Evolutionary conservation across 805 yeast genomes (phyloP), one percentile per base, ranked within the genome.

Genomic region (Tetrapisispora pingtungensis): DNA sequence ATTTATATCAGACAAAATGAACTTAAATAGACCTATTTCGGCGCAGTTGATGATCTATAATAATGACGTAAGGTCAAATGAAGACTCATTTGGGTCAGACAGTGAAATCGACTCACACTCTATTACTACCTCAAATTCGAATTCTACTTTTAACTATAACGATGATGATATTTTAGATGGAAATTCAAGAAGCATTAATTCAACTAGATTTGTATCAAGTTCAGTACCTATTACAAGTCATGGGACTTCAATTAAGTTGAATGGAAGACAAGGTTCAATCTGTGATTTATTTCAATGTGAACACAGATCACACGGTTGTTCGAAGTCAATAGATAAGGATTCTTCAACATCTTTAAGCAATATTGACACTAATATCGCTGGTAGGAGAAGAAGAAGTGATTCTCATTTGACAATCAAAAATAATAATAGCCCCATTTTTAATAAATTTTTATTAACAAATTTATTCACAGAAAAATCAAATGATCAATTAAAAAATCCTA

Each of bases 31-130:
- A 36, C 51, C 51, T 1, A 32, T 49, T 6, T 39, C 46, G 12
- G 51, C 49, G 10, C 51, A 49, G 17, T 26, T 49, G 8, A 41
- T 43, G 18, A 43, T 46, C 7, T 43, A 43, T 24, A 46, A 46
- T 30, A n/a, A 20, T 7, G 26, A 41, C 15, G 12, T 19, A 12
- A 32, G 24, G 10, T 19, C 24, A 13, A 26, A 20, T 17, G 36
- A 20, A 3, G 18, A 24, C 14, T 7, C 20, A 5, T 4, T 36
- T 14, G 39, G n/a, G n/a, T 36, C 30, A 3, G 36, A 31, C 4
- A 22, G 30, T 15, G 31, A 33, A 24, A n/a, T 19, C 10, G 33
- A 18, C 10, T 27, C 20, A 33, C 32, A 35, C 24, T 18, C 33
- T 30, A 14, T 14, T 13, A 15, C 28, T 30, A 24, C 28, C 26